phyloP scores from a whole-genome alignment of 805 yeast genomes.

The Debaryomyces maramus region DNA sequence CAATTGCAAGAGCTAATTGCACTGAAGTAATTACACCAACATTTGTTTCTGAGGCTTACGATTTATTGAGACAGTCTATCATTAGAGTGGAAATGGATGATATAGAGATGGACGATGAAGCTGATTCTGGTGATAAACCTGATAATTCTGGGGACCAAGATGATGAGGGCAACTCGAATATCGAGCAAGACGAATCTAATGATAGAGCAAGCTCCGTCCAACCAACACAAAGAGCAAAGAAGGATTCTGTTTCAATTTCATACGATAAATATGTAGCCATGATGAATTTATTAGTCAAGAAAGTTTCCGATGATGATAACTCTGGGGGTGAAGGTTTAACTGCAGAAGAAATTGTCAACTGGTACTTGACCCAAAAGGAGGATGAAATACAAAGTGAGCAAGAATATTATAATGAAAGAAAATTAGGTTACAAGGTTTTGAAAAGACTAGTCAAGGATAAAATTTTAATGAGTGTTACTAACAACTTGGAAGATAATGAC shows the following conservation, averaged over 20 bases:
- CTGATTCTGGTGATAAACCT: constrained; percentile 17
- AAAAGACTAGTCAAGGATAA: constrained; percentile 82
- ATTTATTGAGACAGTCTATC: constrained; percentile 83
- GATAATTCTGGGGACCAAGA: constrained; percentile 22
- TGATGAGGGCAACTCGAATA: constrained; percentile 3
- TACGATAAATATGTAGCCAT: constrained; percentile 85
- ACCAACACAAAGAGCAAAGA: constrained; percentile 26
- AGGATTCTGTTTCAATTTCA: constrained; percentile 52
- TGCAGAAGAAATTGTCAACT: constrained; percentile 68
- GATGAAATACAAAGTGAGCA: constrained; percentile 66
- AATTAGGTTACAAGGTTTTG: constrained; percentile 74
- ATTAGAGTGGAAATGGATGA: constrained; percentile 94
- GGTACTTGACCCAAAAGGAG: constrained; percentile 77
- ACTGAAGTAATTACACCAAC: constrained; percentile 80
- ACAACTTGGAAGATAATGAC: constrained; percentile 31
- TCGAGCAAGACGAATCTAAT: constrained; percentile 6
- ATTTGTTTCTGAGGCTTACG: constrained; percentile 92
- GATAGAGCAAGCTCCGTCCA: background rate
- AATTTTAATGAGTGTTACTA: constrained; percentile 61
- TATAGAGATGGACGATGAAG: constrained; percentile 77
- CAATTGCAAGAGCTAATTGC: constrained; percentile 96
- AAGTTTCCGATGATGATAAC: constrained; percentile 55
- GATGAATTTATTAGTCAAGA: constrained; percentile 74
- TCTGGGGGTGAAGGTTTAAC: constrained; percentile 60
- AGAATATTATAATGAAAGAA: constrained; percentile 69